phyloP scores from a whole-genome alignment of 1,284 basidiomycete species.

The Nidula niveotomentosa region DNA sequence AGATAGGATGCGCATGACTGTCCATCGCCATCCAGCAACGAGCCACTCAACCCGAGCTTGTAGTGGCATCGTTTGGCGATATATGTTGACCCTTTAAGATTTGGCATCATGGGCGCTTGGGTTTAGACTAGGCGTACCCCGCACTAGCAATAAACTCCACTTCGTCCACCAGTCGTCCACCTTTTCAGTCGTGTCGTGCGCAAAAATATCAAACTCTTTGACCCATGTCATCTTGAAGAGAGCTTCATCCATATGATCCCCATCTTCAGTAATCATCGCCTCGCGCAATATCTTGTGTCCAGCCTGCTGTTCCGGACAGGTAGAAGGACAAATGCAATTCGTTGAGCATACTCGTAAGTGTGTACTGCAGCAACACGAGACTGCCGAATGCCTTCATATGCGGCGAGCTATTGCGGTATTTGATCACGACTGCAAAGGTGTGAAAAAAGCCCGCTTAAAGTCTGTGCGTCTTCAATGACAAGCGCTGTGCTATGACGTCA shows the following conservation, averaged over 20 bases:
- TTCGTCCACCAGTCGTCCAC: constrained; percentile 52
- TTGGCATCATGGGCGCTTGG: no score
- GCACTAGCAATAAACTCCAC: constrained; percentile 34
- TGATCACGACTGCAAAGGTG: constrained; percentile 36
- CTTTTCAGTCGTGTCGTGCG: constrained; percentile 37
- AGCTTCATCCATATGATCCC: constrained; percentile 35
- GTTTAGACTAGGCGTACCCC: constrained; percentile 7
- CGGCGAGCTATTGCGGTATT: constrained; percentile 41
- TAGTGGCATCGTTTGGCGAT: no score
- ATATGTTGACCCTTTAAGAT: no score
- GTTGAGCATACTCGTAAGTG: constrained; percentile 37
- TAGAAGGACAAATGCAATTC: constrained; percentile 34
- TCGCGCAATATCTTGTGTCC: constrained; percentile 36
- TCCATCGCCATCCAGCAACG: no score
- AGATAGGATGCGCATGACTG: no score
- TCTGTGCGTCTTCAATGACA: constrained; percentile 53
- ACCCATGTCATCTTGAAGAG: constrained; percentile 35
- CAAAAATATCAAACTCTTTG: constrained; percentile 36
- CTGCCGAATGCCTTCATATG: constrained; percentile 49
- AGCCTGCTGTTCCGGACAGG: constrained; percentile 32
- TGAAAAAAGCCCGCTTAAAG: constrained; percentile 47
- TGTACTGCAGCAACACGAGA: constrained; percentile 37
- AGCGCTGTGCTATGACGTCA: constrained; percentile 33
- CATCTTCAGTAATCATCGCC: constrained; percentile 25
- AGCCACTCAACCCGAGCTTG: no score